Base-by-base conservation (phyloP, 23 red algal species). In the Gracilaria domingensis region DNA sequence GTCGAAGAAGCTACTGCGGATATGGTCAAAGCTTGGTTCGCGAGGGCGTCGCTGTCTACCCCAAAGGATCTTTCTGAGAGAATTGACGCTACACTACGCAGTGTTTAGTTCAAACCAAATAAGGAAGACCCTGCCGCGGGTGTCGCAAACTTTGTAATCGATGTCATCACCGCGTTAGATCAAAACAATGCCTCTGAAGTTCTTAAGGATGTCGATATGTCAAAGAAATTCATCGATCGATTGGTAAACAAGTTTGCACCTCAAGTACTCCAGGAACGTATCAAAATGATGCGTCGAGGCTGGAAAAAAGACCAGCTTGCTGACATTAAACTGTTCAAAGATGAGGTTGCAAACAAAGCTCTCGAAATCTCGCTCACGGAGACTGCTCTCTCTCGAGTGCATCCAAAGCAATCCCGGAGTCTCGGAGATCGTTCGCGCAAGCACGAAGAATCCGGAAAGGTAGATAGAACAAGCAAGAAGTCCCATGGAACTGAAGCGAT, bases 111-210 rank as follows among this genome's bases (percentile, higher is more conserved):
- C 26, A 6, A 1, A 42, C 17, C 21, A 8, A 39, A 58, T 35
- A 66, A 84, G 26, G 29, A 0, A 30, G 81, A 84, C 16, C 56
- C 56, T 18, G 55, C 81, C 0, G 81, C 9, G 13, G 81, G 2
- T 14, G 54, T 67, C 9, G 11, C 53, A 34, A 84, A 48, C 18
- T 84, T 84, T 30, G 33, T 62, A 16, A 54, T 80, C 9, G 35
- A 34, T n/a, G 29, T 80, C 7, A 80, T 58, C 39, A 58, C 45
- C 8, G 36, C 75, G 30, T 42, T 80, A 12, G 75, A 80, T 53
- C 48, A 54, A 16, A 80, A 80, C 6, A 80, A 80, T 29, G 75
- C 53, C 39, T 80, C 29, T 17, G 75, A 80, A 54, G 28, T 80
- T 25, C 48, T 80, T 12, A 80, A 53, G 6, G 37, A 80, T n/a